Percentiles rank a stretch among this genome's conserved stretches.
Evolutionary conservation across 257 asterid genomes (phyloP).

Genomic region (Vinca minor): DNA sequence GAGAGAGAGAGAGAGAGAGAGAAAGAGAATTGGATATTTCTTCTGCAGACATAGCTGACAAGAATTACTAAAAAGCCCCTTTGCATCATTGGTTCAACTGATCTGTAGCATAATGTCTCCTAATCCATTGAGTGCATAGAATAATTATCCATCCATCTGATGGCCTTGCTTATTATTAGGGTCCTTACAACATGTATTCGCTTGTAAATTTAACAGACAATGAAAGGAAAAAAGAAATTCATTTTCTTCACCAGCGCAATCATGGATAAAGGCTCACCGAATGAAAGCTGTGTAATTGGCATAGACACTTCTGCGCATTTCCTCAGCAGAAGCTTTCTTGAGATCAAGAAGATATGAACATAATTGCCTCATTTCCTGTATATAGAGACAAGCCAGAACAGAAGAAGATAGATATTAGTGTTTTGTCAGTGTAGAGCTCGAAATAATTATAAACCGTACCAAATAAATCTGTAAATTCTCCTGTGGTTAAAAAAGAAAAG

Average conservation of each 20-base stretch:
- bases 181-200: neutral
- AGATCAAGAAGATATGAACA: conserved; percentile 88
- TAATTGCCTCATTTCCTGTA: conserved; percentile 91
- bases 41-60: too few relatives aligned
- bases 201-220: neutral
- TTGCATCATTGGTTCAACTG: neutral
- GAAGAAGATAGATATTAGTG: conserved; percentile 14
- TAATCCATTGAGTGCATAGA: neutral
- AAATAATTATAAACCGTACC: neutral
- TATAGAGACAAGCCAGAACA: conserved; percentile 6
- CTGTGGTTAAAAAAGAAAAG: conserved; percentile 9
- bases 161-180: neutral
- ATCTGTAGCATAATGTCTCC: neutral
- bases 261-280: conserved; percentile 50
- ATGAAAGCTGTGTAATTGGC: conserved; percentile 95
- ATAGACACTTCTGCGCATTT: conserved; percentile 96
- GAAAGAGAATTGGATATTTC: neutral
- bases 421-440: too few relatives aligned
- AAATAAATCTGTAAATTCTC: too few relatives aligned
- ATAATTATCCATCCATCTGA: neutral
- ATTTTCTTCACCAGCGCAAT: conserved; percentile 5
- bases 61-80: too few relatives aligned
- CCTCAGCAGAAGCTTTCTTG: conserved; percentile 98
- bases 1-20: neutral
- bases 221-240: neutral